These are phyloP conservation scores for Coemansia sp. DNA, from an alignment of 192 early-diverging fungal genomes.

Conservation along the genomic window DNA sequence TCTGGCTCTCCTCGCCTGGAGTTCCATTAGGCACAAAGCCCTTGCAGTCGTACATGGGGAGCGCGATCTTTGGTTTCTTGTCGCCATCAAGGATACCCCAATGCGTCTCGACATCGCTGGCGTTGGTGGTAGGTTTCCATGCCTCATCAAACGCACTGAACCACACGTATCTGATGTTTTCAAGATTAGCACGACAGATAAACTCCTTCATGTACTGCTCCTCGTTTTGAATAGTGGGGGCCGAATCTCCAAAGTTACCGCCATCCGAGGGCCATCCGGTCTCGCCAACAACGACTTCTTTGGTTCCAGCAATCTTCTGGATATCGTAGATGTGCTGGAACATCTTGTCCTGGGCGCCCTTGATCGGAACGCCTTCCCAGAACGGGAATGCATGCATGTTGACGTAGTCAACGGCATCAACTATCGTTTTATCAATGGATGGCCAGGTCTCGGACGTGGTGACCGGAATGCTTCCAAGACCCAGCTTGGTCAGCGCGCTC, in stretches of 20 bases:
- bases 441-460: slow-evolving; percentile 51
- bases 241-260: slow-evolving; percentile 48
- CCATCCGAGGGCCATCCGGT: slow-evolving; percentile 68
- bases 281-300: slow-evolving; percentile 64
- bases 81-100: slow-evolving; percentile 54
- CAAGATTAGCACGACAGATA: slow-evolving; percentile 61
- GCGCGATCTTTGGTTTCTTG: slow-evolving; percentile 46
- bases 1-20: background rate
- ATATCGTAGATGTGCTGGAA: slow-evolving; percentile 57
- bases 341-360: slow-evolving; percentile 56
- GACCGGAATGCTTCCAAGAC: slow-evolving; percentile 46
- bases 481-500: slow-evolving; percentile 37
- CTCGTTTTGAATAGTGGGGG: slow-evolving; percentile 60
- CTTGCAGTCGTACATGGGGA: slow-evolving; percentile 54
- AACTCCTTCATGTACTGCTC: slow-evolving; percentile 64
- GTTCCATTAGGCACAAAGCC: slow-evolving; percentile 42
- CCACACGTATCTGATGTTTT: slow-evolving; percentile 62
- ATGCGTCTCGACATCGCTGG: slow-evolving; percentile 56
- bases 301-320: slow-evolving; percentile 49
- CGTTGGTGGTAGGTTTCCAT: slow-evolving; percentile 61
- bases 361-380: slow-evolving; percentile 60
- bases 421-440: slow-evolving; percentile 49
- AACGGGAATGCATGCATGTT: slow-evolving; percentile 70
- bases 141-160: slow-evolving; percentile 71
- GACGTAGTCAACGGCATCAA: slow-evolving; percentile 60